Evolutionary conservation across 140 eudicot genomes (phyloP).

Genomic region (Flaveria floridana): DNA sequence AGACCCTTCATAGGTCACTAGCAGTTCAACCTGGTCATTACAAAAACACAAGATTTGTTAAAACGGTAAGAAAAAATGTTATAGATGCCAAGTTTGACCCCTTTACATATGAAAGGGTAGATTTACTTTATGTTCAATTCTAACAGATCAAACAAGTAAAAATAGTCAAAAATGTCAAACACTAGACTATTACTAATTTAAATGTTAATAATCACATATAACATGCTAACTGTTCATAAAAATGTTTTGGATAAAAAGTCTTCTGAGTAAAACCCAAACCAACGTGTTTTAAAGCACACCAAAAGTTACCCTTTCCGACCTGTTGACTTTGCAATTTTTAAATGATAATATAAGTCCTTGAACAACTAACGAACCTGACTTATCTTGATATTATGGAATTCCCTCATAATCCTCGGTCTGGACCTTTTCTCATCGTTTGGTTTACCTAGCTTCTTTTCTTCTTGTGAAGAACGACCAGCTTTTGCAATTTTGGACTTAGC

Average conservation of each 20-base stretch:
- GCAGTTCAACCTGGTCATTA: conserved; percentile 70
- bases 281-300: background rate
- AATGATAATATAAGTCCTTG: background rate
- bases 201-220: background rate
- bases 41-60: conserved; percentile 21
- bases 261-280: background rate
- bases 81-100: background rate
- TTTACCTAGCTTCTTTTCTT: conserved; percentile 76
- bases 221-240: background rate
- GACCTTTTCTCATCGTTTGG: conserved; percentile 70
- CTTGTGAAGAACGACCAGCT: conserved; percentile 85
- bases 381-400: conserved; percentile 89
- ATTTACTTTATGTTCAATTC: background rate
- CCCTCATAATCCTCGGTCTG: conserved; percentile 79
- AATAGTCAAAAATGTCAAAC: background rate
- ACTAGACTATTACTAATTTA: background rate
- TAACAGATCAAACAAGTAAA: background rate
- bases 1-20: conserved; percentile 88
- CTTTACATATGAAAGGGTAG: background rate
- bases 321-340: background rate
- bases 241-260: background rate
- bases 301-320: conserved; percentile 1
- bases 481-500: conserved; percentile 56
- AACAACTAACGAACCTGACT: conserved; percentile 69
- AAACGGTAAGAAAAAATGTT: conserved; percentile 1